Conservation (phyloP, 192 early-diverging fungal species). For the Podila horticola region DNA sequence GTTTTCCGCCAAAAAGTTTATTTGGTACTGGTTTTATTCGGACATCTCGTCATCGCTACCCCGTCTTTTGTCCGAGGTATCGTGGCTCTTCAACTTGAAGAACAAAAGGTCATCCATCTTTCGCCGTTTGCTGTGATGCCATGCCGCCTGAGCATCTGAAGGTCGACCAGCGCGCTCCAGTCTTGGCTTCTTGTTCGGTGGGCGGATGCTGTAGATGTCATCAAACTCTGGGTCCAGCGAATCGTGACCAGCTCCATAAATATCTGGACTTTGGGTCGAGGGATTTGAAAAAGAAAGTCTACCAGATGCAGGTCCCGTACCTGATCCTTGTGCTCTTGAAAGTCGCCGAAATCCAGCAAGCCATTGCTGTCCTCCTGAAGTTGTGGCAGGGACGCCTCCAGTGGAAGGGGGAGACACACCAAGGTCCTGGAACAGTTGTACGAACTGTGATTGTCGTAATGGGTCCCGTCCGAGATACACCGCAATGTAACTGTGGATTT, state of each 20-base stretch:
- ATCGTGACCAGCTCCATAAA: conserved; percentile 13
- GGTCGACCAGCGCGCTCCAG: conserved; percentile 35
- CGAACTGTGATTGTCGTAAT: conserved; percentile 34
- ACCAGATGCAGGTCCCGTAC: neutral
- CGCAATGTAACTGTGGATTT: conserved; percentile 38
- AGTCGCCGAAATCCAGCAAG: conserved; percentile 45
- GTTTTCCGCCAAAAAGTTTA: too few species aligned
- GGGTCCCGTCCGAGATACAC: conserved; percentile 50
- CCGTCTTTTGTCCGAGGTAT: neutral
- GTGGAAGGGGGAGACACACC: conserved; percentile 22
- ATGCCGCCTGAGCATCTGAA: conserved; percentile 32
- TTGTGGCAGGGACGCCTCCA: neutral
- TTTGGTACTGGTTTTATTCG: conserved; percentile 8
- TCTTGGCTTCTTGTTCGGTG: conserved; percentile 40
- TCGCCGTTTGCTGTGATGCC: conserved; percentile 42
- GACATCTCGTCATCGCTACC: conserved; percentile 48
- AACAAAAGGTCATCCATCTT: conserved; percentile 25
- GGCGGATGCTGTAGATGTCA: conserved; percentile 44
- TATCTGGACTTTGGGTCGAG: neutral
- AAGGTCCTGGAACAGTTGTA: conserved; percentile 35
- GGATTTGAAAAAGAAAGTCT: too few species aligned
- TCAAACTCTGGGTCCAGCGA: conserved; percentile 40
- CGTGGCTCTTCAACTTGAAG: conserved; percentile 21
- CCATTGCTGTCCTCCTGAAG: conserved; percentile 25
- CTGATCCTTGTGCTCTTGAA: conserved; percentile 21